Base-by-base conservation (phyloP, 805 yeast genomes). In the Yarrowia sp. region DNA sequence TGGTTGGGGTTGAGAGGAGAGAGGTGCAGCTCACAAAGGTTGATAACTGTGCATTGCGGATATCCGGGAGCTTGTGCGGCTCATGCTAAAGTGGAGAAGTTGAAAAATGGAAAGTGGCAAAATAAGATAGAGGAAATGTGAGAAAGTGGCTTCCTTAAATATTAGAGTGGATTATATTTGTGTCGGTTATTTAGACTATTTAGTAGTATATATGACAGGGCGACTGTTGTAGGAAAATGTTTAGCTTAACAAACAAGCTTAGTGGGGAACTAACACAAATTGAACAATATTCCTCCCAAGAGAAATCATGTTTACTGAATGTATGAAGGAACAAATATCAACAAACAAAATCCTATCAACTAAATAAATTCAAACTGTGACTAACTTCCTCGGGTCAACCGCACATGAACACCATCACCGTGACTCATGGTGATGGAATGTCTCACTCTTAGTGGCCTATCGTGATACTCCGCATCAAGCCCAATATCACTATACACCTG, bases 401-500 rank as follows among this genome's bases (percentile, higher is more conserved):
- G 17, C 11, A 48, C 36, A 11, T 28, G 36, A 28, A 48, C 52
- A 7, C 52, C 52, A 19, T 48, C 52, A 2, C 26, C 52, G 6
- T 48, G 52, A 14, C 52, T 48, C 52, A 48, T 48, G 26, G 52
- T 48, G 26, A 48, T 48, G 10, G 36, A 30, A 19, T 48, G 52
- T 4, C 52, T 17, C 17, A 48, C 52, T 19, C 52, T 28, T 11
- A 48, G 14, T 5, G 52, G 52, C 17, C 52, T 17, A 19, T 48
- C 52, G 7, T 48, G 52, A 12, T 48, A 48, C 52, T 48, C 52
- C 24, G 17, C 52, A 14, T 48, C 52, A 12, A 48, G n/a, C 4
- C 36, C 26, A 12, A 48, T 48, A 17, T 48, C 52, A 7, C 36
- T 30, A 7, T 48, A 48, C 17, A 28, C 52, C 19, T 77, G 79